Evolutionary conservation across 768 basidiomycete genomes (phyloP).

Genomic region (Asterophora parasitica): DNA sequence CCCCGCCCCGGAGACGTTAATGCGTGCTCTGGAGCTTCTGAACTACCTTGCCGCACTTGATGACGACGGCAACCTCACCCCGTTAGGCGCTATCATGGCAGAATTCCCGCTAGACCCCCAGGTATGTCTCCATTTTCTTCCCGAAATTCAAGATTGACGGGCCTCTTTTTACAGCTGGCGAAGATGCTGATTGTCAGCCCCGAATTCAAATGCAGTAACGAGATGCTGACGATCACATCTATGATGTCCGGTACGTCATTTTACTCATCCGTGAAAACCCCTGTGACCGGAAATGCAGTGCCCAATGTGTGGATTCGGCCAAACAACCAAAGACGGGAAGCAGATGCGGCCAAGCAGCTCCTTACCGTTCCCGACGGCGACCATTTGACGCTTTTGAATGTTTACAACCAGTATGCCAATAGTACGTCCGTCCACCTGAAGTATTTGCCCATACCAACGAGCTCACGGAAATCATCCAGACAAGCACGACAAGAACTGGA

Average conservation of each 20-base stretch:
- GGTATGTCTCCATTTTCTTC: constrained; percentile 33
- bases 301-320: constrained; percentile 96
- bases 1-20: constrained; percentile 92
- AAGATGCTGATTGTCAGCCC: constrained; percentile 94
- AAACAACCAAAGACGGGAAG: constrained; percentile 80
- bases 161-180: constrained; percentile 51
- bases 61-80: constrained; percentile 88
- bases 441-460: background rate
- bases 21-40: constrained; percentile 92
- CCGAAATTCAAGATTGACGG: background rate
- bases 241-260: constrained; percentile 83
- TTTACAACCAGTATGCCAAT: constrained; percentile 86
- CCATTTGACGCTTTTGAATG: constrained; percentile 90
- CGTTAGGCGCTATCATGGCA: constrained; percentile 88
- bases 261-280: background rate
- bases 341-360: constrained; percentile 86
- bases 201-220: constrained; percentile 94
- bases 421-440: constrained; percentile 43
- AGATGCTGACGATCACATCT: constrained; percentile 90
- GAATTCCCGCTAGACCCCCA: constrained; percentile 99
- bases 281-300: constrained; percentile 36
- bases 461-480: constrained; percentile 37
- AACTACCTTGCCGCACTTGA: constrained; percentile 92
- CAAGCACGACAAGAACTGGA: constrained; percentile 78
- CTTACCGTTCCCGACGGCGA: constrained; percentile 95